Evolutionary conservation across 2,329 filamentous ascomycete species (phyloP).

Genomic region (Ustilaginoidea virens): DNA sequence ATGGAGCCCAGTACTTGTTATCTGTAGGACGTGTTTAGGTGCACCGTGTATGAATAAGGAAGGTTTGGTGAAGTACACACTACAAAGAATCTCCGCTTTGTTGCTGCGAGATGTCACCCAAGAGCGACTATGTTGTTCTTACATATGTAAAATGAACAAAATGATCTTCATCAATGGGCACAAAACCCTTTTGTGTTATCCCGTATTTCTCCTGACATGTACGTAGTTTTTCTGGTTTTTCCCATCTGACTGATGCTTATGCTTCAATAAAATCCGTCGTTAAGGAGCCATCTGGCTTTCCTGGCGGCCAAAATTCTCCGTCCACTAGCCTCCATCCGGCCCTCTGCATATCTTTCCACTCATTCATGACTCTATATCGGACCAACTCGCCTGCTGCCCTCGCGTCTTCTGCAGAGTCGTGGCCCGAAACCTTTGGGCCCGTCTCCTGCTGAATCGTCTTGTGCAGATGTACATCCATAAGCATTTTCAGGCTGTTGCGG

Average conservation of each 20-base stretch:
- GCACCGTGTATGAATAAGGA: conserved; percentile 4
- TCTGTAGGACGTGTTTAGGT: conserved; percentile 30
- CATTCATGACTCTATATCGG: conserved; percentile 49
- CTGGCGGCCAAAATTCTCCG: conserved; percentile 28
- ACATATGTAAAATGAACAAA: conserved; percentile 7
- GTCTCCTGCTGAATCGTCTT: conserved; percentile 64
- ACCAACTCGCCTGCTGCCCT: conserved; percentile 79
- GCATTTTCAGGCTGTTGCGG: conserved; percentile 59
- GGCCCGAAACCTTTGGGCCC: conserved; percentile 39
- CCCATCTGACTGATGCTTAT: no score
- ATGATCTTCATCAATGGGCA: no score
- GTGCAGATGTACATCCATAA: conserved; percentile 55
- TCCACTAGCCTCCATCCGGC: conserved; percentile 51
- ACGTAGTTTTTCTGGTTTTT: no score
- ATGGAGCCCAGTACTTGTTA: conserved; percentile 35
- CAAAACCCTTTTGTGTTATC: no score
- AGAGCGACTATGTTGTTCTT: conserved; percentile 21
- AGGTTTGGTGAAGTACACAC: no score
- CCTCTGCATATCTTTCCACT: conserved; percentile 52
- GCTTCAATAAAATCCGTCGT: conserved; percentile 24
- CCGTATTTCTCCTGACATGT: no score
- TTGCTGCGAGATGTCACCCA: conserved; percentile 9
- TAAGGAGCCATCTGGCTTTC: conserved; percentile 12
- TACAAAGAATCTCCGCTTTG: conserved; percentile 4
- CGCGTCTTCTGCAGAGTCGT: conserved; percentile 89